These are phyloP conservation scores for Lophiotrema nucula DNA, from an alignment of 495 filamentous ascomycete genomes.

Conservation along the genomic window DNA sequence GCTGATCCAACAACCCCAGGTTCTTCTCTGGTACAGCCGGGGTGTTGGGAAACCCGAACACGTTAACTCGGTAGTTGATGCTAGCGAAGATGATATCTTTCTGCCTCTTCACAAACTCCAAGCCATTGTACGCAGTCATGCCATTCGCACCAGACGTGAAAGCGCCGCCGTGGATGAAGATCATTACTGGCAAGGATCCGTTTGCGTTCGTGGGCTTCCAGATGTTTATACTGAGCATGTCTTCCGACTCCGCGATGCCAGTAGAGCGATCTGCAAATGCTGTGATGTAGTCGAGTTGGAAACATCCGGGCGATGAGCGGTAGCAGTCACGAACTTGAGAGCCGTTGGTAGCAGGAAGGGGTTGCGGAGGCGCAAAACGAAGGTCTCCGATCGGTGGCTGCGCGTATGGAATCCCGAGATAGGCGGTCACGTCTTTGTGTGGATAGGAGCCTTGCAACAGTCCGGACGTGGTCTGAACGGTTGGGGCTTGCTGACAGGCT, in stretches of 20 bases:
- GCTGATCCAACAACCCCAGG: slow-evolving; percentile 2
- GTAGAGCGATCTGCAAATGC: neutral
- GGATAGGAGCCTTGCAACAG: neutral
- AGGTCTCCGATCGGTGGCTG: neutral
- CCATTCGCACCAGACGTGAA: neutral
- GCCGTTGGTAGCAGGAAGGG: neutral
- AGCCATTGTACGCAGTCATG: neutral
- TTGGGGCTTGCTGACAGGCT: neutral
- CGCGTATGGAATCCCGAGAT: slow-evolving; percentile 5
- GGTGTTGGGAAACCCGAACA: slow-evolving; percentile 12
- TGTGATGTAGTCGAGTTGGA: neutral
- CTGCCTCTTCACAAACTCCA: neutral
- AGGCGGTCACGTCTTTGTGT: neutral
- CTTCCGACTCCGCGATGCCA: neutral
- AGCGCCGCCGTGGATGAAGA: neutral
- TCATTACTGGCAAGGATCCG: neutral
- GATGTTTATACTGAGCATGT: neutral
- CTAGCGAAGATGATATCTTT: slow-evolving; percentile 9
- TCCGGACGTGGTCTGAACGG: neutral
- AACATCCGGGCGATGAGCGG: neutral
- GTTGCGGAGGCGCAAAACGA: neutral
- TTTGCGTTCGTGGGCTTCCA: neutral
- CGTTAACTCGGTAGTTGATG: slow-evolving; percentile 13
- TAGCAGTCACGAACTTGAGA: neutral
- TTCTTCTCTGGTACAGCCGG: slow-evolving; percentile 35